A percentile compares a stretch with the other conserved stretches of the same genome.
Evolutionary conservation across 345 rosid genomes (phyloP).

Genomic region (Eutrema yunnanense): DNA sequence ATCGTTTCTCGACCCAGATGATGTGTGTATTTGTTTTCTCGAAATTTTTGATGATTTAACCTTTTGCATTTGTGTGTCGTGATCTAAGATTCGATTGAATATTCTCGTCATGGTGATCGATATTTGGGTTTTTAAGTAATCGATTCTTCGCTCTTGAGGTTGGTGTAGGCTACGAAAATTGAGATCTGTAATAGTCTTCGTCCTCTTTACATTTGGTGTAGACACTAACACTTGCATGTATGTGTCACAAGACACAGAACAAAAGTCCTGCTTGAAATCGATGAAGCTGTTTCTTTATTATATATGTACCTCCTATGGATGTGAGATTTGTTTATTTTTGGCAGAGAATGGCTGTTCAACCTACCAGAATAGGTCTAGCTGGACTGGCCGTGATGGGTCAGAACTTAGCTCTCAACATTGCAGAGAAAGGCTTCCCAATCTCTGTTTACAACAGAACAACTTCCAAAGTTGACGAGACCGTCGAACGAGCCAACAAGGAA

Average conservation of each 20-base stretch:
- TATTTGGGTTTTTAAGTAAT: not conserved
- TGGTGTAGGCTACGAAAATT: not conserved
- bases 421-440: slow-evolving; percentile 93
- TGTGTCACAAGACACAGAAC: not conserved
- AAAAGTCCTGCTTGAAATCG: not conserved
- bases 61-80: not conserved
- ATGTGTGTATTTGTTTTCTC: not conserved
- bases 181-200: not conserved
- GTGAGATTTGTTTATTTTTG: not conserved
- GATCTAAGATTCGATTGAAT: not conserved
- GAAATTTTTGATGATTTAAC: not conserved
- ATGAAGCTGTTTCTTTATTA: not conserved
- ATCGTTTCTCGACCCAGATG: not conserved
- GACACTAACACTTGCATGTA: not conserved
- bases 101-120: not conserved
- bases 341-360: slow-evolving; percentile 50
- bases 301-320: not conserved
- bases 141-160: not conserved
- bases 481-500: slow-evolving; percentile 79
- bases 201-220: no score
- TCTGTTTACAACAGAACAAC: slow-evolving; percentile 90
- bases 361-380: slow-evolving; percentile 86
- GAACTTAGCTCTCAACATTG: slow-evolving; percentile 89
- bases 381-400: slow-evolving; percentile 99
- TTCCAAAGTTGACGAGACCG: slow-evolving; percentile 87